Evolutionary conservation across 2,329 filamentous ascomycete species (phyloP).

Genomic region (Cercospora zeae-maydis): DNA sequence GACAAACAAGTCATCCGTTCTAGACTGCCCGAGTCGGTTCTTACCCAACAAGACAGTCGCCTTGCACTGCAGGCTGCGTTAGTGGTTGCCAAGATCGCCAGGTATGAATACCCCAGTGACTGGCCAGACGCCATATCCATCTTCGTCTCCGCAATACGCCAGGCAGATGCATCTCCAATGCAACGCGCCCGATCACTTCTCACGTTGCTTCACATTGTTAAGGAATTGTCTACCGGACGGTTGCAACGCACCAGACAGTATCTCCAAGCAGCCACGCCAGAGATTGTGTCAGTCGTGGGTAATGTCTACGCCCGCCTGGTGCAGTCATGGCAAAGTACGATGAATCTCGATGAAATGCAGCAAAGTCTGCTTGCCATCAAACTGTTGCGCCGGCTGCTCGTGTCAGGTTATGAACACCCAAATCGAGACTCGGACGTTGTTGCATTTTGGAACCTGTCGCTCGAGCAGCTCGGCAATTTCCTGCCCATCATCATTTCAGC

Average conservation of each 20-base stretch:
- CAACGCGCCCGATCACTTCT: slow-evolving; percentile 70
- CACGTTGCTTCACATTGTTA: slow-evolving; percentile 79
- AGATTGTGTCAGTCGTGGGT: slow-evolving; percentile 73
- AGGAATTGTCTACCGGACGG: slow-evolving; percentile 80
- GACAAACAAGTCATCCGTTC: slow-evolving; percentile 76
- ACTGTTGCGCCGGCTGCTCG: slow-evolving; percentile 71
- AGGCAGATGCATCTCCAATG: slow-evolving; percentile 34
- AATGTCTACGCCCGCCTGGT: slow-evolving; percentile 70
- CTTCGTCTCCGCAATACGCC: slow-evolving; percentile 62
- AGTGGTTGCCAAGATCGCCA: slow-evolving; percentile 79
- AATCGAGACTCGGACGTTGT: slow-evolving; percentile 72
- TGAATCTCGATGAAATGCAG: slow-evolving; percentile 56
- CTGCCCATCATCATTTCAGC: slow-evolving; percentile 48
- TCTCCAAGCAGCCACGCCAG: slow-evolving; percentile 73
- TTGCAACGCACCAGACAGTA: slow-evolving; percentile 70
- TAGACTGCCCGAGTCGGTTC: slow-evolving; percentile 69
- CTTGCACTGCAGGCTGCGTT: slow-evolving; percentile 86
- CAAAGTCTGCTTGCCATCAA: slow-evolving; percentile 78
- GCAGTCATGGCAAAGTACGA: slow-evolving; percentile 55
- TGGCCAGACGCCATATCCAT: slow-evolving; percentile 61
- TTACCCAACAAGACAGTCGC: slow-evolving; percentile 70
- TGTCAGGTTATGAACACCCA: slow-evolving; percentile 79
- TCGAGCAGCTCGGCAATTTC: slow-evolving; percentile 73
- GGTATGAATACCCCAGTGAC: slow-evolving; percentile 83
- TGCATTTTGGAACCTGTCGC: slow-evolving; percentile 75